Conservation (phyloP, 2,329 filamentous ascomycete species). For the Ascosphaera apis region DNA sequence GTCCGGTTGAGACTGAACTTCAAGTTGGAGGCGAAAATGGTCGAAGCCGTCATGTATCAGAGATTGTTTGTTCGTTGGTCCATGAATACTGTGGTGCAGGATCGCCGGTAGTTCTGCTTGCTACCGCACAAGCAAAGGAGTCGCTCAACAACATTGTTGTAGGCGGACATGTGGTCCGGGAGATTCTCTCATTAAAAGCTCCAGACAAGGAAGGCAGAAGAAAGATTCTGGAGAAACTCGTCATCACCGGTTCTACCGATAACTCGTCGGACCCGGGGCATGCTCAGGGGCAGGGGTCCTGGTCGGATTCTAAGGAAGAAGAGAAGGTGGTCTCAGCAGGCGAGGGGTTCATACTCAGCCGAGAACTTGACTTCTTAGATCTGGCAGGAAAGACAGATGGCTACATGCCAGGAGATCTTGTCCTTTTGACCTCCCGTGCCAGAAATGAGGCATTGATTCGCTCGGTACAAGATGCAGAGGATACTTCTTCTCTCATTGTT, state of each 20-base stretch:
- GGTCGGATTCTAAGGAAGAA: slow-evolving; percentile 46
- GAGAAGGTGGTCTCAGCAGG: slow-evolving; percentile 7
- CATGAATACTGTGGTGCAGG: slow-evolving; percentile 62
- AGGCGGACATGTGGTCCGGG: slow-evolving; percentile 74
- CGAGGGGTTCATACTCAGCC: slow-evolving; percentile 49
- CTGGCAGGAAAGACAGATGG: slow-evolving; percentile 86
- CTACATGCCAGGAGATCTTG: slow-evolving; percentile 90
- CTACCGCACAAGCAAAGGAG: slow-evolving; percentile 83
- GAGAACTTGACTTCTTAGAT: slow-evolving; percentile 70
- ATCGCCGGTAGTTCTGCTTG: slow-evolving; percentile 64
- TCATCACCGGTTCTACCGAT: slow-evolving; percentile 22
- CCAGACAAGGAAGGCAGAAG: slow-evolving; percentile 79
- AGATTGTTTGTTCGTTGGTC: slow-evolving; percentile 62
- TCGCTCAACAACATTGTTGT: slow-evolving; percentile 75
- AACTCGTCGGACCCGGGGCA: slow-evolving; percentile 14
- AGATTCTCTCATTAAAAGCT: slow-evolving; percentile 73
- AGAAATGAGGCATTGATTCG: slow-evolving; percentile 84
- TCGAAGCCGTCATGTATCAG: slow-evolving; percentile 75
- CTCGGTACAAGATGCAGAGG: slow-evolving; percentile 36
- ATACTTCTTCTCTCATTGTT: slow-evolving; percentile 31
- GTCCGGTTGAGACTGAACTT: slow-evolving; percentile 79
- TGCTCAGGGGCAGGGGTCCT: slow-evolving; percentile 28
- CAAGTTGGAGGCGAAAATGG: slow-evolving; percentile 87
- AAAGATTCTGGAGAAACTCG: slow-evolving; percentile 57
- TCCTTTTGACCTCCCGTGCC: slow-evolving; percentile 63